Base-by-base conservation (phyloP, 2,329 filamentous ascomycete genomes). In the Colletotrichum orbiculare region DNA sequence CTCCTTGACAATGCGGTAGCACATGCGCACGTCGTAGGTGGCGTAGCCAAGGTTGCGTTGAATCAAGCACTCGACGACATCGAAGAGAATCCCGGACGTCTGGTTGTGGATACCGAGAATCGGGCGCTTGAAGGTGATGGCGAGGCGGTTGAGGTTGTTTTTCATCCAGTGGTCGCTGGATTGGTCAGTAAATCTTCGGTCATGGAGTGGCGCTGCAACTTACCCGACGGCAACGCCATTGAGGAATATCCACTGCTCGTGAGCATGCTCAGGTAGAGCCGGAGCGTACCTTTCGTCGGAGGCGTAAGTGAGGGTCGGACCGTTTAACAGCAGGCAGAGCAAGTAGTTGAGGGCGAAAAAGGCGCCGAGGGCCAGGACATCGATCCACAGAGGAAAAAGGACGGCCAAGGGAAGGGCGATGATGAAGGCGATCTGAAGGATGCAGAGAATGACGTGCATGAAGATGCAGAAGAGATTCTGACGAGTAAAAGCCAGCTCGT, bases 221-320 rank as follows among this genome's bases (percentile, higher is more conserved):
- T 77, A 89, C 86, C 84, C 85, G 34, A 84, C 84, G 11, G 84
- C 87, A 39, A 94, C 88, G 1, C 92, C 92, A 71, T 94, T 94
- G 58, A 95, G 75, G 73, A 91, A 94, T 13, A 94, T 82, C 92
- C 92, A 95, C 71, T 89, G 85, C 77, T 94, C 91, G 60, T 87
- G 82, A 8, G 81, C 79, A 73, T 88, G 84, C 68, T 86, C 81
- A 0, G 81, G 79, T 15, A 76, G 74, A 2, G 76, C 76, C 13
- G 81, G 74, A 1, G 87, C 82, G 67, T 85, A 87, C 58, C 84
- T 78, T 2, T 82, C 78, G 46, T 86, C 81, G 1, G 87, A 88
- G 15, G 76, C 74, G 69, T 84, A 88, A 3, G 80, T 79, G 54
- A 81, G 77, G 4, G 77, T 73, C 7, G 69, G 73, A n/a, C 87